A percentile compares a stretch with the other conserved stretches of the same genome.
Evolutionary conservation across 2,329 filamentous ascomycete species (phyloP).

Genomic region (Botrytis cinerea): DNA sequence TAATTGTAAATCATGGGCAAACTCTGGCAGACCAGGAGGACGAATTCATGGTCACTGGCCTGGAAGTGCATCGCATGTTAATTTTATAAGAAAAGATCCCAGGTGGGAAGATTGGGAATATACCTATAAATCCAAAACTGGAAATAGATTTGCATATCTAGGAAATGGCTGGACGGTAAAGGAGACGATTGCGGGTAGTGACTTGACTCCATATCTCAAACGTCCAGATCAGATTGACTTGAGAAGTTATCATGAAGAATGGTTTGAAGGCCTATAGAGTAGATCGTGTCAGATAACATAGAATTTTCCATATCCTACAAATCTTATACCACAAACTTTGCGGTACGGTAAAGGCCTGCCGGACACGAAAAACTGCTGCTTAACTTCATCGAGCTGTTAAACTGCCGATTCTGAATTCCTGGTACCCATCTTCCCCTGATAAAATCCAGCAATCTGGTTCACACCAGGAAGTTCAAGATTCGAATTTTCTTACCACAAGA

Average conservation of each 20-base stretch:
- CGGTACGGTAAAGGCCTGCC: background rate
- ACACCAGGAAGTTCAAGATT: background rate
- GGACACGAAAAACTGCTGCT: background rate
- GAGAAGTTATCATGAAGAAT: constrained; percentile 64
- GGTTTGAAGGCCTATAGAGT: constrained; percentile 52
- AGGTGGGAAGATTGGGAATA: constrained; percentile 63
- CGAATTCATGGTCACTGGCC: constrained; percentile 71
- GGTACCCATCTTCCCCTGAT: background rate
- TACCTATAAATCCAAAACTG: constrained; percentile 46
- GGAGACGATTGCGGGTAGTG: constrained; percentile 54
- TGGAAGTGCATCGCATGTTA: constrained; percentile 64
- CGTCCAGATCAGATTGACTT: constrained; percentile 59
- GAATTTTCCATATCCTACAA: background rate
- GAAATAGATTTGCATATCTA: constrained; percentile 58
- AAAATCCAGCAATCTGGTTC: background rate
- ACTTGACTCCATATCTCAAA: constrained; percentile 65
- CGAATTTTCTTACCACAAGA: background rate
- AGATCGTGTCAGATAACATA: background rate
- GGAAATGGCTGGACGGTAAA: constrained; percentile 66
- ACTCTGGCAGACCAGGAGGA: constrained; percentile 62
- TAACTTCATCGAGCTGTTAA: no score
- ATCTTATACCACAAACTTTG: background rate
- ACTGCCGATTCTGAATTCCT: background rate
- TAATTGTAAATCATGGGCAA: constrained; percentile 72
- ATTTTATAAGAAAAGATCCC: constrained; percentile 57